phyloP scores from a whole-genome alignment of 495 filamentous ascomycete species.

The Podospora bellae-mahoneyi region DNA sequence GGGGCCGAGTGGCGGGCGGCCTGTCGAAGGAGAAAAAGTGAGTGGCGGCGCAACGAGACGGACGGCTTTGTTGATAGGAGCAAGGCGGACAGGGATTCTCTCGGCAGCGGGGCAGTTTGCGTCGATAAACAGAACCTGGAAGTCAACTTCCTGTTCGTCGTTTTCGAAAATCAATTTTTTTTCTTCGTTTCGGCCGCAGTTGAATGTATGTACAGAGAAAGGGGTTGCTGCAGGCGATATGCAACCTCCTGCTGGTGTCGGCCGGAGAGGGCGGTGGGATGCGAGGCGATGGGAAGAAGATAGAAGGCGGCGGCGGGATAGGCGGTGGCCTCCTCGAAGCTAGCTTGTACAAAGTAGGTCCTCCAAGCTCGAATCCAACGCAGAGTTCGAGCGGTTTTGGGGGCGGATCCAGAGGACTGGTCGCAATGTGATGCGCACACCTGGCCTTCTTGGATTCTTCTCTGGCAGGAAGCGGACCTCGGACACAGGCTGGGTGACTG shows the following conservation, averaged over 20 bases:
- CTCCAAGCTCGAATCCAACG: not conserved
- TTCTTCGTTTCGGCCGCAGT: not conserved
- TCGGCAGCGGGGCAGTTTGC: conserved; percentile 16
- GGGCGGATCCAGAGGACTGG: not conserved
- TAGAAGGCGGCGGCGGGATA: not conserved
- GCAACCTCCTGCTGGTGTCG: not conserved
- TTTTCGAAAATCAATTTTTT: not conserved
- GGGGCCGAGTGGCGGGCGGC: conserved; percentile 22
- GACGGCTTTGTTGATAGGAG: conserved; percentile 28
- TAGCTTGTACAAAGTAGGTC: not conserved
- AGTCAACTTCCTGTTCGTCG: not conserved
- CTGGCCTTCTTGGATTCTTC: not conserved
- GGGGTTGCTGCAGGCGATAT: not conserved
- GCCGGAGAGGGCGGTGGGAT: not conserved
- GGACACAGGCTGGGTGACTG: conserved; percentile 3
- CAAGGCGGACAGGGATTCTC: conserved; percentile 21
- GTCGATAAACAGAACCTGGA: not conserved
- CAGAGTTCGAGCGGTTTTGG: not conserved
- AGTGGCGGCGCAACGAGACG: conserved; percentile 26
- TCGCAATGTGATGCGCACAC: conserved; percentile 3
- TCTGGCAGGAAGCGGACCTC: not conserved
- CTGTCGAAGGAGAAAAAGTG: conserved; percentile 27
- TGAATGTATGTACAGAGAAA: not conserved
- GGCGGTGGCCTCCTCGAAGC: not conserved
- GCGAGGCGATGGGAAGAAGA: not conserved